Base-by-base conservation (phyloP, 179 eudicot genomes). In the Silene coronaria region DNA sequence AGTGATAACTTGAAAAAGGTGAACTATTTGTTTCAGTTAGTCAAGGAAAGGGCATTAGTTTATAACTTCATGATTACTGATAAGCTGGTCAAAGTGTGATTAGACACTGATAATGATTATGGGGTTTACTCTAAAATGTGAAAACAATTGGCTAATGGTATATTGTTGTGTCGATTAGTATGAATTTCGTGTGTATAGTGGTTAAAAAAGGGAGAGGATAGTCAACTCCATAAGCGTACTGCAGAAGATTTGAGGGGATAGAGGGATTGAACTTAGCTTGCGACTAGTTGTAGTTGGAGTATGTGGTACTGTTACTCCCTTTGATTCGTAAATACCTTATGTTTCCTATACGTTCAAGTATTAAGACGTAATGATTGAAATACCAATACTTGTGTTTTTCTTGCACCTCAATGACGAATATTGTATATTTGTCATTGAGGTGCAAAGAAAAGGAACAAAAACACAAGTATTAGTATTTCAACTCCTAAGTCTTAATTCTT, bases 41-140 rank as follows among this genome's bases (percentile, higher is more conserved):
- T n/a, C 27, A 57, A 53, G 46, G 5, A 73, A 62, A 51, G 55
- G 26, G 27, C 14, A 6, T 17, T 65, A 67, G 21, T 53, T 53
- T 16, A 53, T 17, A 14, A 27, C 42, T 55, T 53, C 5, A 51
- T 51, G 4, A 38, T 42, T 55, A 3, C 13, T 14, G 57, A 16
- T 69, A 27, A 22, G 21, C 19, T 64, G 58, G 83, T 76, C 80
- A 65, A 76, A 23, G 36, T 58, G 11, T 22, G 12, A 76, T 65
- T 24, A 28, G 24, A 36, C 14, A 57, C 26, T 58, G 46, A 65
- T 64, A 26, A 71, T 80, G 38, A 23, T 75, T 21, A 24, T 48
- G 48, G 34, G 27, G 38, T 3, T n/a, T 46, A 45, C 28, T 36
- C 66, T 19, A 9, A n/a, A 71, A 55, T 71, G 62, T 64, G 51